Percentiles rank a stretch among this genome's conserved stretches.
These are phyloP conservation scores for Mytilinidion resinicola DNA, from an alignment of 495 filamentous ascomycete genomes.

Conservation along the genomic window DNA sequence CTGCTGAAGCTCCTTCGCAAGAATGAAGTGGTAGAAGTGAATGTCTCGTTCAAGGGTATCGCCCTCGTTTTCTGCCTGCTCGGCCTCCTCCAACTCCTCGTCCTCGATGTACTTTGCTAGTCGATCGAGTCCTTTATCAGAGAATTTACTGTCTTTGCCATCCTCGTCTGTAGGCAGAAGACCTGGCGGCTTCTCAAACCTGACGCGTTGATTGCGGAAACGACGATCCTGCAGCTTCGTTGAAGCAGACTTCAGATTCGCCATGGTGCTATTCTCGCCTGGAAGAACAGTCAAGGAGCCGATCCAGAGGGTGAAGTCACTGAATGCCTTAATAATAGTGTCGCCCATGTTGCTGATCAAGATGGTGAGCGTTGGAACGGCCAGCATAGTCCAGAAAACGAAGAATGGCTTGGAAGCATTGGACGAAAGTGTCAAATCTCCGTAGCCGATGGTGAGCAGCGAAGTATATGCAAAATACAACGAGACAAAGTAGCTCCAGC, in stretches of 20 bases:
- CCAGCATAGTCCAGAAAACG: slow-evolving; percentile 83
- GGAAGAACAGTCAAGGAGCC: slow-evolving; percentile 73
- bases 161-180: slow-evolving; percentile 20
- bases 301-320: slow-evolving; percentile 61
- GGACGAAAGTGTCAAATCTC: slow-evolving; percentile 63
- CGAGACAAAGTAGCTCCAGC: slow-evolving; percentile 74
- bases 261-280: slow-evolving; percentile 48
- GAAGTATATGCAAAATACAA: slow-evolving; percentile 77
- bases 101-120: slow-evolving; percentile 33
- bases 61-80: slow-evolving; percentile 39
- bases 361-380: slow-evolving; percentile 75
- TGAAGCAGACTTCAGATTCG: slow-evolving; percentile 16
- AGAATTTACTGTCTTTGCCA: slow-evolving; percentile 15
- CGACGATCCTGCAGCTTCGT: slow-evolving; percentile 22
- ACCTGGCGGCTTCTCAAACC: neutral
- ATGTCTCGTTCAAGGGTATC: slow-evolving; percentile 42
- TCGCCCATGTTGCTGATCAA: slow-evolving; percentile 79
- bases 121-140: slow-evolving; percentile 26
- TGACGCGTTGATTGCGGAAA: neutral
- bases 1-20: slow-evolving; percentile 62
- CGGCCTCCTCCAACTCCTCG: slow-evolving; percentile 39
- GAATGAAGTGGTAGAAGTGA: slow-evolving; percentile 58
- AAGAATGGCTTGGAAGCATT: slow-evolving; percentile 75
- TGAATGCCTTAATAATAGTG: slow-evolving; percentile 64
- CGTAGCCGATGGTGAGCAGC: slow-evolving; percentile 81